phyloP scores from a whole-genome alignment of 2,329 filamentous ascomycete species.

The Trichoderma sp. region DNA sequence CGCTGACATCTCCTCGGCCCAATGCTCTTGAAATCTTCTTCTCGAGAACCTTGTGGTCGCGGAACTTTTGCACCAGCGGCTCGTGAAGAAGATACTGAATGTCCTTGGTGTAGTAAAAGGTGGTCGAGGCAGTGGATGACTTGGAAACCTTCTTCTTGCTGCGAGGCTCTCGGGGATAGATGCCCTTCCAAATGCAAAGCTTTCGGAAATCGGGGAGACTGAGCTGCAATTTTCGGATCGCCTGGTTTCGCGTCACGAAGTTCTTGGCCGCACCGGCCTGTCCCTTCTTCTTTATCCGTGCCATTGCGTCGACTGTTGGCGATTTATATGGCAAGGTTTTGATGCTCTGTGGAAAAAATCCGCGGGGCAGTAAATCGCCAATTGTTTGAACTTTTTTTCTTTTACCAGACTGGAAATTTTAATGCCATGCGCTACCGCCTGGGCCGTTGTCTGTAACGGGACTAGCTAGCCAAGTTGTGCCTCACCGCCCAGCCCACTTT shows the following conservation, averaged over 20 bases:
- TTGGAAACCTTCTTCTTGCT: slow-evolving; percentile 97
- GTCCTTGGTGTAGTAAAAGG: slow-evolving; percentile 89
- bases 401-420: slow-evolving; percentile 35
- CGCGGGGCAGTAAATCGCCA: slow-evolving; percentile 34
- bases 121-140: slow-evolving; percentile 83
- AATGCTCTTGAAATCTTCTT: slow-evolving; percentile 96
- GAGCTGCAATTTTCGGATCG: slow-evolving; percentile 95
- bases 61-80: slow-evolving; percentile 88
- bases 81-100: slow-evolving; percentile 98
- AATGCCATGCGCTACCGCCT: slow-evolving; percentile 34
- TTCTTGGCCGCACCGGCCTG: slow-evolving; percentile 92
- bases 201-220: slow-evolving; percentile 96
- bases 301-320: slow-evolving; percentile 48
- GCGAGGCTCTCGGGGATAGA: slow-evolving; percentile 94
- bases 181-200: slow-evolving; percentile 99
- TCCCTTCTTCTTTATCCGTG: slow-evolving; percentile 86
- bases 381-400: slow-evolving; percentile 32
- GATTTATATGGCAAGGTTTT: slow-evolving; percentile 21
- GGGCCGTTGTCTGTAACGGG: slow-evolving; percentile 3
- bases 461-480: slow-evolving; percentile 18
- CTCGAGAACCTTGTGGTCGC: slow-evolving; percentile 92
- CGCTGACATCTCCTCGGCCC: slow-evolving; percentile 83
- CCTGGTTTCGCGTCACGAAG: slow-evolving; percentile 96
- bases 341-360: slow-evolving; percentile 24
- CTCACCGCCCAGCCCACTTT: slow-evolving; percentile 28